phyloP scores from a whole-genome alignment of 176 grass and related monocot species.

The Hordeum vulgare region DNA sequence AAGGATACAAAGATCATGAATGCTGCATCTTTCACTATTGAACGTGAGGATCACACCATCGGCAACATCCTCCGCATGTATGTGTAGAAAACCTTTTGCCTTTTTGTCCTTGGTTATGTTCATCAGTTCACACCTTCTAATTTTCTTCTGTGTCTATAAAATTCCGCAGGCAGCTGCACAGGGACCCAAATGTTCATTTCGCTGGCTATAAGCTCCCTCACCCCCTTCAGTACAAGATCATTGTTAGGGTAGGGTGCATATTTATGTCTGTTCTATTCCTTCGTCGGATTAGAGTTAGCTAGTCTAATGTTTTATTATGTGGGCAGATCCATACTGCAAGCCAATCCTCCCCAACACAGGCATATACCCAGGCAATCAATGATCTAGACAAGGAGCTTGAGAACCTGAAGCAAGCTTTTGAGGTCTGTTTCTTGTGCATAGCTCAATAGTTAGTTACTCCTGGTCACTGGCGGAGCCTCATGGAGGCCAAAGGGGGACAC shows the following conservation, averaged over 20 bases:
- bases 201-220: conserved; percentile 48
- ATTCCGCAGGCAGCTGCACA: conserved; percentile 38
- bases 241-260: conserved; percentile 25
- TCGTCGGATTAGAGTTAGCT: neutral
- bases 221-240: conserved; percentile 45
- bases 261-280: neutral
- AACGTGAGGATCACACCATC: conserved; percentile 48
- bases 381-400: conserved; percentile 50
- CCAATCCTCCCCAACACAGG: conserved; percentile 43
- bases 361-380: conserved; percentile 40
- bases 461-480: neutral
- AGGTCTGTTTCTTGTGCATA: conserved; percentile 15
- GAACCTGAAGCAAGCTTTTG: conserved; percentile 40
- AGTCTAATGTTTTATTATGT: neutral
- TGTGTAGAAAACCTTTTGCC: neutral
- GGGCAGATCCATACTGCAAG: conserved; percentile 45
- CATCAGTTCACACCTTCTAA: neutral
- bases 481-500: too few species aligned
- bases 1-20: conserved; percentile 54
- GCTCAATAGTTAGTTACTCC: neutral
- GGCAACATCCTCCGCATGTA: conserved; percentile 49
- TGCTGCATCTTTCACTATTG: conserved; percentile 42
- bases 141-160: neutral
- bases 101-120: neutral
- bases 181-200: conserved; percentile 46